Conservation (phyloP, 805 yeast species). For the Candida multigemmis region DNA sequence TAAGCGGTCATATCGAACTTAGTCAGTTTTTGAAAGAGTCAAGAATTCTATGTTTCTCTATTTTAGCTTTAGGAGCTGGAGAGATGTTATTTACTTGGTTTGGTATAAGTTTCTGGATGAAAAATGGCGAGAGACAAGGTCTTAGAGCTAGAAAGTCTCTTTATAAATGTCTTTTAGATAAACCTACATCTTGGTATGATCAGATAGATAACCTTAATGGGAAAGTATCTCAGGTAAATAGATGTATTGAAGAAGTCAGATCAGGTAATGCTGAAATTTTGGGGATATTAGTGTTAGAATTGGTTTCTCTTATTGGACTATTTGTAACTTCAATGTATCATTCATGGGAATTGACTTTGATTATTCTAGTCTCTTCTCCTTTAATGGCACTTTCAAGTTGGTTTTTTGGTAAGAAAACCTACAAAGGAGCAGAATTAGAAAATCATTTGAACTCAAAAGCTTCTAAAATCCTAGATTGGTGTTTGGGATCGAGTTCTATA, state of each 20-base stretch:
- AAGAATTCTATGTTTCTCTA: conserved; percentile 16
- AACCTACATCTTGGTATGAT: conserved; percentile 59
- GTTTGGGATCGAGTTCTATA: conserved; percentile 47
- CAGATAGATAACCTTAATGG: conserved; percentile 48
- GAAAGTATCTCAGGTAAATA: conserved; percentile 50
- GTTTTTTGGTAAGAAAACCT: conserved; percentile 43
- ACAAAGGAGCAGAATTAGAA: conserved; percentile 41
- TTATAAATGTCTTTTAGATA: conserved; percentile 34
- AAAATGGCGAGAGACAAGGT: conserved; percentile 66
- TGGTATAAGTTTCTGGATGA: conserved; percentile 54
- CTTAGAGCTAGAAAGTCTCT: conserved; percentile 41
- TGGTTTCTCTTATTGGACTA: conserved; percentile 45
- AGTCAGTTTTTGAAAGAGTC: conserved; percentile 15
- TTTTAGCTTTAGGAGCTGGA: conserved; percentile 23
- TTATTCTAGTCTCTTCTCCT: conserved; percentile 71
- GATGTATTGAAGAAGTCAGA: conserved; percentile 69
- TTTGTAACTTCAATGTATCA: conserved; percentile 59
- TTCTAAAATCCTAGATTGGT: conserved; percentile 63
- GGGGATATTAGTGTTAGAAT: conserved; percentile 46
- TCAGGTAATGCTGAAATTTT: conserved; percentile 59
- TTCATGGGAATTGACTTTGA: conserved; percentile 80
- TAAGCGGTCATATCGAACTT: conserved; percentile 18
- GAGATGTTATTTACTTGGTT: conserved; percentile 36
- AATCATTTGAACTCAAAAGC: conserved; percentile 48
- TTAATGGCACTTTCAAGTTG: conserved; percentile 43